These are phyloP conservation scores for Lentinula sp. DNA, from an alignment of 768 basidiomycete species.

Conservation along the genomic window DNA sequence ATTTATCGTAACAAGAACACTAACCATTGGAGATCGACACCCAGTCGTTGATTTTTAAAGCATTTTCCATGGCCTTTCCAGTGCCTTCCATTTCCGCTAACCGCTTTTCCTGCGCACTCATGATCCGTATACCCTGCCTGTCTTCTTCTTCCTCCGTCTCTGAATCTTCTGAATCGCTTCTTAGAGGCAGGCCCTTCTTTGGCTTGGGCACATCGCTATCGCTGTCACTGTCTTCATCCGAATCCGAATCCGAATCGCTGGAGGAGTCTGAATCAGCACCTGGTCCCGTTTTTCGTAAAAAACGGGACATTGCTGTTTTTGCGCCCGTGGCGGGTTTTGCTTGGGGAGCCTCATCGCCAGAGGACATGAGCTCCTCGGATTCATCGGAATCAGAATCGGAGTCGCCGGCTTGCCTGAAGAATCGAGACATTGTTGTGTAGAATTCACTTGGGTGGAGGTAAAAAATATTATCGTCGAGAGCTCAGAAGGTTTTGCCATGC, in stretches of 20 bases:
- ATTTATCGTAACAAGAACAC: slow-evolving; percentile 16
- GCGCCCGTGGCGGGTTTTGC: slow-evolving; percentile 40
- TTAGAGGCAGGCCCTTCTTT: slow-evolving; percentile 33
- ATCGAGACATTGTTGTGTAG: slow-evolving; percentile 63
- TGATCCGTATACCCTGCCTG: slow-evolving; percentile 63
- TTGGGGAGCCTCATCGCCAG: slow-evolving; percentile 52
- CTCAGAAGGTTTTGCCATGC: not conserved
- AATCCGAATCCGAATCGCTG: slow-evolving; percentile 51
- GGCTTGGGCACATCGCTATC: slow-evolving; percentile 41
- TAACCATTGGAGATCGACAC: slow-evolving; percentile 81
- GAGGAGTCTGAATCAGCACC: slow-evolving; percentile 54
- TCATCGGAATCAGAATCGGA: slow-evolving; percentile 71
- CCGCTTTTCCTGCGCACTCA: slow-evolving; percentile 89
- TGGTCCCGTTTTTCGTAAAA: slow-evolving; percentile 61
- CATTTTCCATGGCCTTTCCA: slow-evolving; percentile 90
- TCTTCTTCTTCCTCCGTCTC: slow-evolving; percentile 66
- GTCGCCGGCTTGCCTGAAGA: slow-evolving; percentile 83
- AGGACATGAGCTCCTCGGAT: slow-evolving; percentile 74
- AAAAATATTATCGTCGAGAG: not conserved
- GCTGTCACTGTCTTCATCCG: slow-evolving; percentile 52
- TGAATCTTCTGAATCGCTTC: slow-evolving; percentile 41
- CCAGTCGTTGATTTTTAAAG: slow-evolving; percentile 96
- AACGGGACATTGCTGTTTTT: slow-evolving; percentile 69
- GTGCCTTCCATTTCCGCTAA: slow-evolving; percentile 93
- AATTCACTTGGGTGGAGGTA: not conserved